Base-by-base conservation (phyloP, 1,139 yeast genomes). In the Yamadazyma spencermartinsiae region DNA sequence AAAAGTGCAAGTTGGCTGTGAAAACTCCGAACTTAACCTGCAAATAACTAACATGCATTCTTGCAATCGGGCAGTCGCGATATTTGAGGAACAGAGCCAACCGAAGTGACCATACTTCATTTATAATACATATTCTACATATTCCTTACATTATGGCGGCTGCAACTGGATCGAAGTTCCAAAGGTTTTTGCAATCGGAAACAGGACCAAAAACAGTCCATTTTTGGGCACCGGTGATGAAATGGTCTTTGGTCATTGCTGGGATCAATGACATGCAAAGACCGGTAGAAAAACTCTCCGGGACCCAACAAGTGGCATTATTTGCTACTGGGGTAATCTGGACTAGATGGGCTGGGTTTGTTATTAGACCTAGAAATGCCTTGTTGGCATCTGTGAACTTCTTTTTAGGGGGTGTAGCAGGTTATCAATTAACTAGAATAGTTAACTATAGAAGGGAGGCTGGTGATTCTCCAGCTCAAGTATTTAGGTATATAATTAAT, bases 331-430 rank as follows among this genome's bases (percentile, higher is more conserved):
- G 98, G 41, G 80, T 79, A 39, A 89, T 92, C 54, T 92, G 98
- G 98, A 92, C 98, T 33, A 81, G 98, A 61, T 92, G 98, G 98
- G 90, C 97, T 23, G 77, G 76, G 2, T 79, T 89, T 63, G 94
- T 89, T 46, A 92, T 92, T 59, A 81, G 72, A 53, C 98, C 98
- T 38, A 84, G 86, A 65, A 92, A 92, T 68, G 74, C 76, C 51
- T 70, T 92, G 44, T 74, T 92, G 52, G 98, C 98, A 4, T 81
- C 94, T 23, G 98, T 92, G 43, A 92, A 92, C 68, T 88, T 89
- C 74, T 92, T 92, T 74, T 72, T 92, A 45, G 96, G 96, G 20
- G 71, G 82, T 29, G 96, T 94, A 33, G 97, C 97, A 3, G 88
- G 94, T 23, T 80, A 74, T 60, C 98, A 92, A 70, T 65, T 92